These are phyloP conservation scores for Tetragonia tetragonoides DNA, from an alignment of 148 eudicot genomes.

Conservation along the genomic window DNA sequence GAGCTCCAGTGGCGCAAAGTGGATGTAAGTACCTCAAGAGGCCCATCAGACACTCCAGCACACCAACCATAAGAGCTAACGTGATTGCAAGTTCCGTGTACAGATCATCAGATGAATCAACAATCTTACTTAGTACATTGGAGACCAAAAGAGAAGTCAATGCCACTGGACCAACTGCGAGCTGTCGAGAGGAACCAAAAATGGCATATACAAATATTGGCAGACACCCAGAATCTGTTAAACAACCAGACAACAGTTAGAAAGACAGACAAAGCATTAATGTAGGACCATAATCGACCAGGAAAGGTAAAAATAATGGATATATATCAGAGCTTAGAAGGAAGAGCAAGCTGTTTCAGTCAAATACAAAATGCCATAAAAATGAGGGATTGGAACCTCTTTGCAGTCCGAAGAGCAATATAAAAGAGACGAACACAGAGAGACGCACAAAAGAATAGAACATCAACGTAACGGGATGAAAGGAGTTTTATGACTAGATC, in stretches of 20 bases:
- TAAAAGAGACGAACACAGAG: neutral
- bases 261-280: neutral
- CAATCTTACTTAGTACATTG: slow-evolving; percentile 69
- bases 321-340: no score
- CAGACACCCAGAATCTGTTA: slow-evolving; percentile 83
- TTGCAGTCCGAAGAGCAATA: neutral
- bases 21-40: slow-evolving; percentile 63
- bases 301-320: neutral
- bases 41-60: slow-evolving; percentile 90
- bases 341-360: no score
- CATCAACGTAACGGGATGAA: neutral
- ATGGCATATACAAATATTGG: slow-evolving; percentile 92
- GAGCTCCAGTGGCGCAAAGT: neutral
- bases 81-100: slow-evolving; percentile 94
- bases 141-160: slow-evolving; percentile 92
- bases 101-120: slow-evolving; percentile 65
- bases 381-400: neutral
- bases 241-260: slow-evolving; percentile 24
- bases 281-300: neutral
- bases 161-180: slow-evolving; percentile 99
- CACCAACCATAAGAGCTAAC: slow-evolving; percentile 94
- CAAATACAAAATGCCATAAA: neutral
- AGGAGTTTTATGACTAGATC: neutral
- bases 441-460: neutral
- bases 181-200: slow-evolving; percentile 97